These are phyloP conservation scores for Perkinsus marinus DNA, from an alignment of 169 alveolate species.

Conservation along the genomic window DNA sequence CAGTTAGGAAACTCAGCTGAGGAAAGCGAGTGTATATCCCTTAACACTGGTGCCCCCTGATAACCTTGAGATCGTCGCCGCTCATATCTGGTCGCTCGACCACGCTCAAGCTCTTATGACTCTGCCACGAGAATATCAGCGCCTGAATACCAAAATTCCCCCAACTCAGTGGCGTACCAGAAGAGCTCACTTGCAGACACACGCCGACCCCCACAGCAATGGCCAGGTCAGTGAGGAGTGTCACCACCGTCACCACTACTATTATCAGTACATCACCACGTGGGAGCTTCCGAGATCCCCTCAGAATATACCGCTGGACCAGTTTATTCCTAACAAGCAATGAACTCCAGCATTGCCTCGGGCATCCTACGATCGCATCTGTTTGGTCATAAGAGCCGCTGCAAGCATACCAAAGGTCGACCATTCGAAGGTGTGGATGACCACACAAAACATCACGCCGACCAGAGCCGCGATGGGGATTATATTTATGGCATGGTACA, in stretches of 20 bases:
- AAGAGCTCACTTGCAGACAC: not conserved
- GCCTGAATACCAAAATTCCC: not conserved
- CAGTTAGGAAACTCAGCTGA: too few species aligned
- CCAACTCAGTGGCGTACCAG: not conserved
- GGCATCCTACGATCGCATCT: not conserved
- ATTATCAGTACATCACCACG: not conserved
- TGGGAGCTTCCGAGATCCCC: not conserved
- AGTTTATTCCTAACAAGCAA: not conserved
- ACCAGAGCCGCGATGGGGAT: conserved; percentile 1
- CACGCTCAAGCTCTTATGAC: not conserved
- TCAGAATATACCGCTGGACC: not conserved
- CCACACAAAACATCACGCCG: conserved; percentile 5
- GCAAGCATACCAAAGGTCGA: not conserved
- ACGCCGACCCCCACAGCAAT: conserved; percentile 5
- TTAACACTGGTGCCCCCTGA: too few species aligned
- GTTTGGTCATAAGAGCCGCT: conserved; percentile 4
- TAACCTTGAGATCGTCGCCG: not conserved
- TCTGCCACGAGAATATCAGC: not conserved
- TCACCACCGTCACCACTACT: not conserved
- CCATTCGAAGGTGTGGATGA: conserved; percentile 3
- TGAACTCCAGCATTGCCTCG: not conserved
- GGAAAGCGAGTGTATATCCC: too few species aligned
- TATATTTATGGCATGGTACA: not conserved
- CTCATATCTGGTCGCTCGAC: not conserved
- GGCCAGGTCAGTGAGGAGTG: not conserved